Conservation (phyloP, 2,329 filamentous ascomycete genomes). For the Sporothrix brasiliensis region DNA sequence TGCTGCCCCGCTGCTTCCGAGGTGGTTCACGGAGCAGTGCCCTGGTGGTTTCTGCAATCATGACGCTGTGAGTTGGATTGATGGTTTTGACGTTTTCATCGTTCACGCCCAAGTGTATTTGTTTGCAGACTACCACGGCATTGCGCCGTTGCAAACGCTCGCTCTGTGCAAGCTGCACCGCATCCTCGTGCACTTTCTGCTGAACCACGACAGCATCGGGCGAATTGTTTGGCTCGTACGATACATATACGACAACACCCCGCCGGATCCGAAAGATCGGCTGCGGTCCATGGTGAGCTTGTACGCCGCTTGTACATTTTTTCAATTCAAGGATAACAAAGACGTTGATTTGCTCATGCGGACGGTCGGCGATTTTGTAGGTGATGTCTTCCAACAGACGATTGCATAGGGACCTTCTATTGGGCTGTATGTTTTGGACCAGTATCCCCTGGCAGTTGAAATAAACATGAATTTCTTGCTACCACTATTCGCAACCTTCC, state of each 20-base stretch:
- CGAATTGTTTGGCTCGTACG: not conserved
- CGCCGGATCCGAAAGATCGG: not conserved
- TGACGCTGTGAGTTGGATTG: not conserved
- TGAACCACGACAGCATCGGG: not conserved
- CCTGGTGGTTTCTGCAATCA: not conserved
- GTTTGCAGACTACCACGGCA: conserved; percentile 2
- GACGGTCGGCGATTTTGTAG: not conserved
- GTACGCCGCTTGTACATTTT: not conserved
- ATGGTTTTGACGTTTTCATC: not conserved
- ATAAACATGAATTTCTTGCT: too few relatives aligned
- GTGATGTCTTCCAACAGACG: not conserved
- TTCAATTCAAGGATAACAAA: not conserved
- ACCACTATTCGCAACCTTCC: too few relatives aligned
- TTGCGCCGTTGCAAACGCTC: not conserved
- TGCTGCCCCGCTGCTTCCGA: not conserved
- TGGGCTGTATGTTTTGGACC: too few relatives aligned
- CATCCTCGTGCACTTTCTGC: not conserved
- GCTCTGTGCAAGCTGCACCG: not conserved
- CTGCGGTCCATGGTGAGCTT: conserved; percentile 1
- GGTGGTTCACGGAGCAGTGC: not conserved
- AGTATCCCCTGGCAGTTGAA: too few relatives aligned
- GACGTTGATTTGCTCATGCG: not conserved
- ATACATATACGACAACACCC: not conserved
- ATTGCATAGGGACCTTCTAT: too few relatives aligned
- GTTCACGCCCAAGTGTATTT: not conserved